Evolutionary conservation across 352 stramenopile species (phyloP).

Genomic region (Phytopythium chamaehyphon): DNA sequence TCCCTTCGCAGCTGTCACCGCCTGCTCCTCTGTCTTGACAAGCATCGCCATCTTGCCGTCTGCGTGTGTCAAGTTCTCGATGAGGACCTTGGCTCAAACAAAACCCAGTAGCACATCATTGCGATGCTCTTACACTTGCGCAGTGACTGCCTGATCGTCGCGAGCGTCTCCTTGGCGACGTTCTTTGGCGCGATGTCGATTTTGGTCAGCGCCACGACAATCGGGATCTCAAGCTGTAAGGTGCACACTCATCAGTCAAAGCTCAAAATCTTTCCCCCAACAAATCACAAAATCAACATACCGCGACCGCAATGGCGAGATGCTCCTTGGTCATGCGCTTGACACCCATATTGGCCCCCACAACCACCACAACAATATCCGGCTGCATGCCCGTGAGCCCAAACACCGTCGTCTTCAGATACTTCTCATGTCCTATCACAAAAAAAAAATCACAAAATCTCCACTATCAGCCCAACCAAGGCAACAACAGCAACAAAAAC

Average conservation of each 20-base stretch:
- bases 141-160: slow-evolving; percentile 86
- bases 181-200: slow-evolving; percentile 93
- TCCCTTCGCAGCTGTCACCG: slow-evolving; percentile 82
- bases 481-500: no score
- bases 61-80: slow-evolving; percentile 7
- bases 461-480: no score
- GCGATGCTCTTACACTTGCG: slow-evolving; percentile 47
- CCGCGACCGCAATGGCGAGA: slow-evolving; percentile 88
- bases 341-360: slow-evolving; percentile 93
- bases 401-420: slow-evolving; percentile 99
- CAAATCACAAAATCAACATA: slow-evolving; percentile 11
- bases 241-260: no score
- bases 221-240: slow-evolving; percentile 83
- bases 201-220: slow-evolving; percentile 94
- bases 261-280: not conserved
- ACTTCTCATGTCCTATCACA: slow-evolving; percentile 94
- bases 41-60: slow-evolving; percentile 93
- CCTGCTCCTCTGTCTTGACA: slow-evolving; percentile 86
- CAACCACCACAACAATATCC: slow-evolving; percentile 94
- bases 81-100: not conserved
- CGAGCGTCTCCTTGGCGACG: slow-evolving; percentile 89
- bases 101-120: not conserved
- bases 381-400: slow-evolving; percentile 96
- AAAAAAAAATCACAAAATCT: no score
- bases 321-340: slow-evolving; percentile 95